Evolutionary conservation across 805 yeast species (phyloP).

Genomic region (Schwanniomyces yamadae): DNA sequence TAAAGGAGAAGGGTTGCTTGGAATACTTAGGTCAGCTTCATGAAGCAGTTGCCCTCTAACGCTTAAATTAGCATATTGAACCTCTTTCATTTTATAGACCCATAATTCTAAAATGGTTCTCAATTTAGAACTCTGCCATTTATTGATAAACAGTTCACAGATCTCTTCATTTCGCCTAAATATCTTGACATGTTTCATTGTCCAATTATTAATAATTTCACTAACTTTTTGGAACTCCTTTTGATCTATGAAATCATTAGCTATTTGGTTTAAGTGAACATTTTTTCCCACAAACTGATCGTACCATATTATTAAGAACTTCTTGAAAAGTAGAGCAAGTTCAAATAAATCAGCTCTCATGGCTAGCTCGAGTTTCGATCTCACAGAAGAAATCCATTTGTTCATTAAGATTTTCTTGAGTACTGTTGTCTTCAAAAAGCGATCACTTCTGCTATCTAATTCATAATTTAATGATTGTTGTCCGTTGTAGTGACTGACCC

Average conservation of each 20-base stretch:
- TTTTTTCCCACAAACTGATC: constrained; percentile 25
- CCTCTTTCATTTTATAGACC: constrained; percentile 25
- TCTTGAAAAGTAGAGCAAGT: constrained; percentile 19
- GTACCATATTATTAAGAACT: constrained; percentile 33
- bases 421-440: constrained; percentile 6
- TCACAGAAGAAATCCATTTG: constrained; percentile 14
- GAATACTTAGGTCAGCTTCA: constrained; percentile 20
- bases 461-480: constrained; percentile 7
- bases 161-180: constrained; percentile 34
- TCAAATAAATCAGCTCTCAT: constrained; percentile 18
- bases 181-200: constrained; percentile 32
- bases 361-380: constrained; percentile 3
- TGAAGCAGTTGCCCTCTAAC: no score
- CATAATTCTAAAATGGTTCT: constrained; percentile 38
- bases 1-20: constrained; percentile 33
- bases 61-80: constrained; percentile 6
- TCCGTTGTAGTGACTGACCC: constrained; percentile 22
- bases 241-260: constrained; percentile 29
- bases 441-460: constrained; percentile 9
- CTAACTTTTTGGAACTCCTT: constrained; percentile 25
- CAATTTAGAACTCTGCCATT: constrained; percentile 29
- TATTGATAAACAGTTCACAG: constrained; percentile 30
- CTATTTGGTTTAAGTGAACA: constrained; percentile 24
- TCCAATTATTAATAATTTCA: constrained; percentile 33
- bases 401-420: constrained; percentile 4